phyloP scores from a whole-genome alignment of 202 grass and related monocot species.

The Digitaria exilis region DNA sequence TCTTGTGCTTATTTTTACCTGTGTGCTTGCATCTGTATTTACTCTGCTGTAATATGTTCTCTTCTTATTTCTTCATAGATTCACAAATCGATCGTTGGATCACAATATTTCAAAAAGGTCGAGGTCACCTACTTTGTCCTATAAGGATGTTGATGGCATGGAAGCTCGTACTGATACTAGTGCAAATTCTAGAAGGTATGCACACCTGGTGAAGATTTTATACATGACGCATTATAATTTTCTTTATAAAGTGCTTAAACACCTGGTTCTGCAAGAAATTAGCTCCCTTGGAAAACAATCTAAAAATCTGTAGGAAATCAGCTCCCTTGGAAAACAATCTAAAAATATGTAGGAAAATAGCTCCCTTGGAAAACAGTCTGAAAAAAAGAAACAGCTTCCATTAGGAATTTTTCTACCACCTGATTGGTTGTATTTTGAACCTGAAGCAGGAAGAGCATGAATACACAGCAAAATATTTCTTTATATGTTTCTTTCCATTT shows the following conservation, averaged over 20 bases:
- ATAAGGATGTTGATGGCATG: slow-evolving; percentile 50
- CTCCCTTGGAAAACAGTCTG: not conserved
- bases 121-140: slow-evolving; percentile 57
- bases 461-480: not conserved
- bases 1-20: not conserved
- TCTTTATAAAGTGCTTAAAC: slow-evolving; percentile 17
- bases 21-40: not conserved
- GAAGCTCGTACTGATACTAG: slow-evolving; percentile 33
- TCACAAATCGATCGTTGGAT: slow-evolving; percentile 47
- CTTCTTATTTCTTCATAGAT: slow-evolving; percentile 34
- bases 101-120: slow-evolving; percentile 59
- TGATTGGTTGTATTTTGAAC: slow-evolving; percentile 11
- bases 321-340: not conserved
- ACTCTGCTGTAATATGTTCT: slow-evolving; percentile 24
- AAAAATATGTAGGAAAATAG: not conserved
- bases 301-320: not conserved
- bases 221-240: slow-evolving; percentile 1
- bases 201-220: slow-evolving; percentile 16
- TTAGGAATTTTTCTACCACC: slow-evolving; percentile 22
- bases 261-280: not conserved
- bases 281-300: not conserved
- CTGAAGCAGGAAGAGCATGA: slow-evolving; percentile 9
- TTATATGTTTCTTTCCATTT: not conserved
- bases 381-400: not conserved
- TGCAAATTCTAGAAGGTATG: slow-evolving; percentile 54